Evolutionary conservation across 257 asterid genomes (phyloP).

Genomic region (Datura wrightii): DNA sequence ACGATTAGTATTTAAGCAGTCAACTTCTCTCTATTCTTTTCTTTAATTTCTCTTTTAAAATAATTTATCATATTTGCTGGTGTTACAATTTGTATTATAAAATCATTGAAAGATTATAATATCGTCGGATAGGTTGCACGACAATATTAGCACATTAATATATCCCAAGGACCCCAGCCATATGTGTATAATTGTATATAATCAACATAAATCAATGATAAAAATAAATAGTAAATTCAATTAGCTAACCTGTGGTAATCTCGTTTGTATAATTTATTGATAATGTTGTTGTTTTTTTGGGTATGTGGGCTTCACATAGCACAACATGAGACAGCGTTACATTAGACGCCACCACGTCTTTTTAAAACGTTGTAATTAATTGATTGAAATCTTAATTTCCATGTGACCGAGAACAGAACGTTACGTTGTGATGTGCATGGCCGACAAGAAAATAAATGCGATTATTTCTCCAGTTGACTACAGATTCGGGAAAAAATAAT

Average conservation of each 20-base stretch:
- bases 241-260: no score
- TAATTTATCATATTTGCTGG: background rate
- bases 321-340: background rate
- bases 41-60: background rate
- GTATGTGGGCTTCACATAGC: background rate
- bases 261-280: no score
- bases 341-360: background rate
- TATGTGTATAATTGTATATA: background rate
- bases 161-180: no score
- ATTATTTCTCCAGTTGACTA: background rate
- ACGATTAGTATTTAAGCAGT: background rate
- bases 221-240: background rate
- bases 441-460: background rate
- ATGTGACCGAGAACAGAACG: background rate
- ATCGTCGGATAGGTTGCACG: background rate
- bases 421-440: background rate
- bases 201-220: background rate
- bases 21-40: background rate
- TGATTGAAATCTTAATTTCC: background rate
- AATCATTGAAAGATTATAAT: background rate
- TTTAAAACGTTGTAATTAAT: background rate
- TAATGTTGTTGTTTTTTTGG: no score
- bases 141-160: no score
- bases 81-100: background rate
- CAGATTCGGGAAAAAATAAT: no score